These are phyloP conservation scores for Mycena maculata DNA, from an alignment of 768 basidiomycete genomes.

Conservation along the genomic window DNA sequence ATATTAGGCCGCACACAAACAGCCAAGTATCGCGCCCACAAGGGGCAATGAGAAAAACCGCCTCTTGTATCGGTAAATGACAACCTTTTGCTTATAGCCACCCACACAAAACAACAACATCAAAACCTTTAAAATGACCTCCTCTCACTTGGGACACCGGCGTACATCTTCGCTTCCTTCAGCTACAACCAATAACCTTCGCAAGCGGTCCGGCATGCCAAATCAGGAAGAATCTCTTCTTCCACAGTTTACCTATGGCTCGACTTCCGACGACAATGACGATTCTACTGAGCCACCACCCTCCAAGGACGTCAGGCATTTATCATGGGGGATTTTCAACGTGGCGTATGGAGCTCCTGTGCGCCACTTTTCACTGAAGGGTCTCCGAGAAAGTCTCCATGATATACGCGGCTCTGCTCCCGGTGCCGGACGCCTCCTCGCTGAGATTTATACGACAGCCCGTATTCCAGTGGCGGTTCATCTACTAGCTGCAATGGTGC, in stretches of 20 bases:
- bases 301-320: slow-evolving; percentile 31
- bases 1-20: slow-evolving; percentile 13
- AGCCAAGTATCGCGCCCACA: slow-evolving; percentile 25
- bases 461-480: slow-evolving; percentile 39
- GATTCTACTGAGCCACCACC: neutral
- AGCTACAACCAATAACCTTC: slow-evolving; percentile 18
- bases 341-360: slow-evolving; percentile 44
- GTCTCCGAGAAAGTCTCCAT: slow-evolving; percentile 3
- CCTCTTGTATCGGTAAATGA: slow-evolving; percentile 20
- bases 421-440: slow-evolving; percentile 37
- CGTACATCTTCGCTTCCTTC: slow-evolving; percentile 19
- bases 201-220: slow-evolving; percentile 21
- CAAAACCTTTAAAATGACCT: slow-evolving; percentile 28
- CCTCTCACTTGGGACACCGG: neutral
- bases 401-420: slow-evolving; percentile 17
- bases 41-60: slow-evolving; percentile 14
- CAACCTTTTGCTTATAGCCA: slow-evolving; percentile 15
- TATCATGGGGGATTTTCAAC: slow-evolving; percentile 51
- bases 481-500: slow-evolving; percentile 45
- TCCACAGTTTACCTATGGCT: neutral
- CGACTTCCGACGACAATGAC: slow-evolving; percentile 2
- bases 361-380: neutral
- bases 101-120: slow-evolving; percentile 26
- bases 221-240: slow-evolving; percentile 18
- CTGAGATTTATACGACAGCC: slow-evolving; percentile 39